Base-by-base conservation (phyloP, 495 filamentous ascomycete genomes). In the Penicillium waksmanii region DNA sequence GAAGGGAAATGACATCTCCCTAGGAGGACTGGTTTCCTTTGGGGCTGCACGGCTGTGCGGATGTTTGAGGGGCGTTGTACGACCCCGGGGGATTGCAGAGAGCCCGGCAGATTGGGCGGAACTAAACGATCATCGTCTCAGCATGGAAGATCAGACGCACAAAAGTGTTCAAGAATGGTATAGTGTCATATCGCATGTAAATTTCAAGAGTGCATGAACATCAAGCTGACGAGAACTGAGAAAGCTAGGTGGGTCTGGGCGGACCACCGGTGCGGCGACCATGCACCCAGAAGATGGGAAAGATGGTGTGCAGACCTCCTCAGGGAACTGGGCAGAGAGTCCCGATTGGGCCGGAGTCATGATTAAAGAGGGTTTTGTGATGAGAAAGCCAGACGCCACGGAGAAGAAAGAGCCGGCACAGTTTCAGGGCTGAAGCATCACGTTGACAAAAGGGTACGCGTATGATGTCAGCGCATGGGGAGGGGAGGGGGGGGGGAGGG, bases 51-150 rank as follows among this genome's bases (percentile, higher is more conserved):
- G 47, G 56, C n/a, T 33, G 12, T 48, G 49, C 31, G 17, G 13
- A 15, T 58, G 36, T 47, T 17, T 46, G 15, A 19, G 36, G 42
- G n/a, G 23, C 18, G 18, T 56, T 55, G 64, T 62, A 51, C 58
- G 34, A 67, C 56, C 42, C 55, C 53, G 53, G 51, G 60, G 21
- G 25, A 11, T 21, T 48, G 46, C 46, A 40, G 18, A 25, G 38
- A 31, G 21, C 51, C 64, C 67, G 58, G 40, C 27, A 62, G 44
- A 53, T 17, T 57, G 64, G 61, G 53, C 57, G 27, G 21, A 50
- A 48, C 38, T 57, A 55, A 44, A 52, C 18, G 48, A 52, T 42
- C 50, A 61, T 47, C 12, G 51, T 43, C 50, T 64, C 53, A 67
- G 65, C 52, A 60, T 53, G 53, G 44, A 36, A 46, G 56, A 57